Conservation (phyloP, 2,329 filamentous ascomycete species). For the Ceratocystis colombiana region DNA sequence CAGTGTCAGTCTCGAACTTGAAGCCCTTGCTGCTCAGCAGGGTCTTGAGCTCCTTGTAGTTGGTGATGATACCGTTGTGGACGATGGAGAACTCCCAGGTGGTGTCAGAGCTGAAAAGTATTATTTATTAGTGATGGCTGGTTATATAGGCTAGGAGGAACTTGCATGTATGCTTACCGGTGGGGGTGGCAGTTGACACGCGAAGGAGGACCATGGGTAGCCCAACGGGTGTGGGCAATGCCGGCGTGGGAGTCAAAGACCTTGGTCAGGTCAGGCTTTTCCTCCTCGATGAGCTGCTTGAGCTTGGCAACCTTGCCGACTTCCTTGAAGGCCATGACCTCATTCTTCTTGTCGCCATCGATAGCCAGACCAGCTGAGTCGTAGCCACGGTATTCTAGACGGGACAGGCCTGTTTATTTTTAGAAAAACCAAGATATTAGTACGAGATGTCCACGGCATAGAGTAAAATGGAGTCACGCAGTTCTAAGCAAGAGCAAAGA, state of each 20-base stretch:
- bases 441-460: background rate
- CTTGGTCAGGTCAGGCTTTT: constrained; percentile 76
- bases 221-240: constrained; percentile 98
- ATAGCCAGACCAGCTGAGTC: constrained; percentile 93
- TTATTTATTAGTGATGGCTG: background rate
- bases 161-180: constrained; percentile 50
- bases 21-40: constrained; percentile 90
- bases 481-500: too few species aligned
- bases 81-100: constrained; percentile 95
- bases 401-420: constrained; percentile 59
- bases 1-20: constrained; percentile 97
- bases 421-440: constrained; percentile 2
- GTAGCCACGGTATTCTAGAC: constrained; percentile 97
- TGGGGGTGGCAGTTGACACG: constrained; percentile 96
- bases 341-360: constrained; percentile 97
- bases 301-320: constrained; percentile 98
- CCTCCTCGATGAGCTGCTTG: constrained; percentile 79
- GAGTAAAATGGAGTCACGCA: background rate
- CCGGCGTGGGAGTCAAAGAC: constrained; percentile 96
- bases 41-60: constrained; percentile 98
- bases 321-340: constrained; percentile 96
- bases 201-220: constrained; percentile 90
- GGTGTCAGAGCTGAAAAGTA: constrained; percentile 62
- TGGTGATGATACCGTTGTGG: constrained; percentile 99
- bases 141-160: background rate